Base-by-base conservation (phyloP, 768 basidiomycete species). In the Xanthoconium purpureum region DNA sequence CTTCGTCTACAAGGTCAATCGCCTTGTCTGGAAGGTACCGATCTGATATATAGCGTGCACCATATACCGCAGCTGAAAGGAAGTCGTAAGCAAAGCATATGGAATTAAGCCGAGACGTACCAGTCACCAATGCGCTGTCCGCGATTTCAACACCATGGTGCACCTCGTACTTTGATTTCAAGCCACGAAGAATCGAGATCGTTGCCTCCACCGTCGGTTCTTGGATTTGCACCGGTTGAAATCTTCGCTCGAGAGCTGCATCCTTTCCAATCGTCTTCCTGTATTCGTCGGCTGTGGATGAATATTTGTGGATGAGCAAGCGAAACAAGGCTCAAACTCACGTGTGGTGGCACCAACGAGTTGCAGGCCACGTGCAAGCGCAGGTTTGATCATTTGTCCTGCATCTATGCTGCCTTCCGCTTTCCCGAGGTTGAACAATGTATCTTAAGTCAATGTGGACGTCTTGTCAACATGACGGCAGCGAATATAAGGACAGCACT, bases 61-160 rank as follows among this genome's bases (percentile, higher is more conserved):
- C 77, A 61, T 95, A 94, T 2, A 94, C 84, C 1, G 92, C 91
- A 28, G 94, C 93, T 87, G 29, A 30, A 39, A 52, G 15, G 36
- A 45, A 28, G 18, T 36, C 17, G 17, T 52, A n/a, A 47, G 18
- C 1, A 12, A 44, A 33, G 38, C n/a, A 48, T 13, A 9, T 7
- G 33, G 15, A n/a, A 37, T 20, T 0, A 14, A 39, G 33, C 33
- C 30, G 43, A 51, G 15, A 67, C 77, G 14, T 50, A 85, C 88
- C 87, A 5, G 92, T 95, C 13, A 97, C 94, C 5, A 97, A 77
- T 3, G 94, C 91, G 14, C 81, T 80, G 65, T 97, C 94, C 1
- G 91, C 84, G 54, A 97, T 94, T 66, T 91, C 90, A 2, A 97
- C 94, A 32, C 94, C 94, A 58, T 95, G 94, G 64, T 97, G 94